Evolutionary conservation across 2,329 filamentous ascomycete genomes (phyloP).

Genomic region (Fonsecaea multimorphosa): DNA sequence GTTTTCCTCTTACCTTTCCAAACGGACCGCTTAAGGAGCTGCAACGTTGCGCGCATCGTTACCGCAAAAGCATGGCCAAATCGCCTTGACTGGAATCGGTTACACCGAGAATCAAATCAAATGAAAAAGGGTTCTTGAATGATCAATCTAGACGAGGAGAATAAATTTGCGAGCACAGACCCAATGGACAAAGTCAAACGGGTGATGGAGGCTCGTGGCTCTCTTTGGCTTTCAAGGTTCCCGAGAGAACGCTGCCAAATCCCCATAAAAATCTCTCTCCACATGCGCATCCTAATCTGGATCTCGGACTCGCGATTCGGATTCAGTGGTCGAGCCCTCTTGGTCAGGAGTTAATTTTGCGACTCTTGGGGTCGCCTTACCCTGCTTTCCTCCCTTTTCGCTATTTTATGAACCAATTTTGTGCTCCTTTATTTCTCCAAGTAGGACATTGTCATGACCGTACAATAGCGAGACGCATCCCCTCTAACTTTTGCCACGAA

Average conservation of each 20-base stretch:
- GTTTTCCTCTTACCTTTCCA: conserved; percentile 73
- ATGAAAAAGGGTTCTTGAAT: neutral
- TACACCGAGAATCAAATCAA: neutral
- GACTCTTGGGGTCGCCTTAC: neutral
- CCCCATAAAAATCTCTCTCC: conserved; percentile 18
- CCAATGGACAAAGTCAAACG: conserved; percentile 5
- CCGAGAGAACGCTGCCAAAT: neutral
- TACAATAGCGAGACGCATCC: conserved; percentile 18
- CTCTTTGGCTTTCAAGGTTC: neutral
- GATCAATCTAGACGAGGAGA: neutral
- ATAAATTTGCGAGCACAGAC: conserved; percentile 11
- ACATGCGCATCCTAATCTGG: conserved; percentile 13
- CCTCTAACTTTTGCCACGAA: neutral
- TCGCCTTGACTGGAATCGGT: neutral
- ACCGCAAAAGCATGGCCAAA: conserved; percentile 28
- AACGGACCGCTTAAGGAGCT: conserved; percentile 75
- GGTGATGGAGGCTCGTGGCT: neutral
- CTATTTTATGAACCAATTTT: conserved; percentile 1
- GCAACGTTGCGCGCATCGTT: conserved; percentile 71
- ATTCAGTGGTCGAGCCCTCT: conserved; percentile 16
- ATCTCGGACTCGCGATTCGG: conserved; percentile 16
- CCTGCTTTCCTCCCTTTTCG: conserved; percentile 6
- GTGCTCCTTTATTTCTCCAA: conserved; percentile 6
- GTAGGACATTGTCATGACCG: conserved; percentile 27
- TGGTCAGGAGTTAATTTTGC: conserved; percentile 17